Evolutionary conservation across 306 rosid genomes (phyloP).

Genomic region (Inga oerstediana): DNA sequence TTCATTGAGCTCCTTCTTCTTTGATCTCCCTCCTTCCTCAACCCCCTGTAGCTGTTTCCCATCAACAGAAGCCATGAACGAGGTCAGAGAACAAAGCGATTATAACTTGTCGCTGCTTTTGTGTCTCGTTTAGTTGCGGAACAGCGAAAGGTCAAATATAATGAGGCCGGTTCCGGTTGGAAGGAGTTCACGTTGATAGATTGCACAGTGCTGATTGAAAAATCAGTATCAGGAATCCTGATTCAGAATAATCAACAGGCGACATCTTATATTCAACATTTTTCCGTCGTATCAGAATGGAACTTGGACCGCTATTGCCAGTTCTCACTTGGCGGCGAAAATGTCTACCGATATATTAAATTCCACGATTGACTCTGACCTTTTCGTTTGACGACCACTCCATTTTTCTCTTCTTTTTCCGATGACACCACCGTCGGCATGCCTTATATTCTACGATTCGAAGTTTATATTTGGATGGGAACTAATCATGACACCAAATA

Average conservation of each 20-base stretch:
- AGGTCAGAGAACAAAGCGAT: neutral
- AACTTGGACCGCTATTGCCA: neutral
- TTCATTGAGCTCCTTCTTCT: constrained; percentile 1
- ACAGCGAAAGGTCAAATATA: neutral
- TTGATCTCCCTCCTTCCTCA: constrained; percentile 14
- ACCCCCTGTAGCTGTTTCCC: constrained; percentile 4
- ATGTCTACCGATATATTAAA: neutral
- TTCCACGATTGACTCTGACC: constrained; percentile 14
- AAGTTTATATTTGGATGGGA: neutral
- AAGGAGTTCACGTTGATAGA: neutral
- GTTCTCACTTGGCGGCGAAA: neutral
- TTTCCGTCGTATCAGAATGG: neutral
- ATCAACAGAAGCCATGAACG: constrained; percentile 42
- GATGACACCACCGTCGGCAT: neutral
- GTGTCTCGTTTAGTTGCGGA: neutral
- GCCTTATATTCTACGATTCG: neutral
- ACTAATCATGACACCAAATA: neutral
- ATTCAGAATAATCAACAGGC: neutral
- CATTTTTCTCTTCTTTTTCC: neutral
- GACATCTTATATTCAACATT: neutral
- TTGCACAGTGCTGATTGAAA: neutral
- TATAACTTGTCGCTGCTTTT: neutral
- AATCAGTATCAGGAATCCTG: neutral
- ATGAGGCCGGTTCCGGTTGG: neutral
- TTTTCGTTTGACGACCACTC: neutral